These are phyloP conservation scores for Epicoccum sorghinum DNA, from an alignment of 2,329 filamentous ascomycete genomes.

Conservation along the genomic window DNA sequence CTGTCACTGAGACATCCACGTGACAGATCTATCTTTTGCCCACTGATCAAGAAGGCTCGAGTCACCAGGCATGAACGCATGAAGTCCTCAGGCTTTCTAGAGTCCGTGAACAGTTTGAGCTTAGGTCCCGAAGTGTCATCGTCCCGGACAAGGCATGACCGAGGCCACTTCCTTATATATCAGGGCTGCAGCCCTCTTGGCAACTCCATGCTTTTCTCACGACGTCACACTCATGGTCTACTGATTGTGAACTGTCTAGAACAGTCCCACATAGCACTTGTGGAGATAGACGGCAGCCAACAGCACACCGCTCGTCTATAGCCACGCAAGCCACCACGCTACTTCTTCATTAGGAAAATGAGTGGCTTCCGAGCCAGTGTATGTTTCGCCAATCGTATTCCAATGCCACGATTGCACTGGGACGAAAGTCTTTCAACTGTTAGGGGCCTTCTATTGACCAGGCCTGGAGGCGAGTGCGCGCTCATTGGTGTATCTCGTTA, in stretches of 20 bases:
- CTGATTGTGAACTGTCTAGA: background rate
- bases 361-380: no score
- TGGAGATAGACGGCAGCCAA: background rate
- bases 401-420: no score
- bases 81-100: constrained; percentile 30
- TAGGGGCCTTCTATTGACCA: no score
- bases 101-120: constrained; percentile 46
- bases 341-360: background rate
- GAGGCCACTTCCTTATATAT: constrained; percentile 25
- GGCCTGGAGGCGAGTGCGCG: no score
- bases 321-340: background rate
- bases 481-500: no score
- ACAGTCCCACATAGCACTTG: background rate
- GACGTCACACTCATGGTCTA: constrained; percentile 7
- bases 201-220: constrained; percentile 9
- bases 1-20: constrained; percentile 45
- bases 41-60: constrained; percentile 26
- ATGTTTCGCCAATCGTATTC: no score
- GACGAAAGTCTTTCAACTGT: no score
- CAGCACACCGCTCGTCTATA: constrained; percentile 5
- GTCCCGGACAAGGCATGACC: constrained; percentile 23
- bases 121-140: constrained; percentile 36
- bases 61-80: constrained; percentile 46
- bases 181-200: constrained; percentile 25
- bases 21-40: constrained; percentile 28